Evolutionary conservation across 352 stramenopile species (phyloP).

Genomic region (Globisporangium yorkense): DNA sequence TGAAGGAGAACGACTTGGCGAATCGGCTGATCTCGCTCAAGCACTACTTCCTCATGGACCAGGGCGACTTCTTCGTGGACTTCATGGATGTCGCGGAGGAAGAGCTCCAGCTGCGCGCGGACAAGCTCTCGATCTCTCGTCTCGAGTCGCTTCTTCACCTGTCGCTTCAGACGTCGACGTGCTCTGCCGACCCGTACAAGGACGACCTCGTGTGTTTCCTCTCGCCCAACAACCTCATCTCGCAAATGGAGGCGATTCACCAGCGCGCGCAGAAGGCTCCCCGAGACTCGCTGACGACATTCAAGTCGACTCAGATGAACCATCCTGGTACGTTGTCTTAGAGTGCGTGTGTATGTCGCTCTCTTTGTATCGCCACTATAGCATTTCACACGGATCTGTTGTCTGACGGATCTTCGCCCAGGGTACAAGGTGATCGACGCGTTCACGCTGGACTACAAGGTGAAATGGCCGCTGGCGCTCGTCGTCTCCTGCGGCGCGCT

Average conservation of each 20-base stretch:
- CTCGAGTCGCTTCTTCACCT: constrained; percentile 94
- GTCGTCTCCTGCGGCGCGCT: constrained; percentile 92
- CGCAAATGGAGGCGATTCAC: constrained; percentile 92
- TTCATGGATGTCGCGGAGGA: constrained; percentile 96
- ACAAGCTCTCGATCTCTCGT: constrained; percentile 85
- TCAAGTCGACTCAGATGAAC: constrained; percentile 57
- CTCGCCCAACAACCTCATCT: constrained; percentile 84
- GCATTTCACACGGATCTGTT: too few relatives aligned
- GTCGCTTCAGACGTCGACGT: constrained; percentile 91
- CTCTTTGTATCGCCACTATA: not conserved
- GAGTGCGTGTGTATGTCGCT: not conserved
- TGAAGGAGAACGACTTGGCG: constrained; percentile 79
- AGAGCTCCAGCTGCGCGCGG: constrained; percentile 87
- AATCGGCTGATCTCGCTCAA: constrained; percentile 88
- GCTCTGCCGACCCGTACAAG: constrained; percentile 82
- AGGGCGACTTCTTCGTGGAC: constrained; percentile 98
- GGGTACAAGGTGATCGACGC: constrained; percentile 93
- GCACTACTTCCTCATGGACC: constrained; percentile 98
- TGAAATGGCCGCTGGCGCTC: constrained; percentile 97
- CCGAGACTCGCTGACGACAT: constrained; percentile 67
- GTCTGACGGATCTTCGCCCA: not conserved
- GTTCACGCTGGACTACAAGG: constrained; percentile 94
- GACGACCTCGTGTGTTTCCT: constrained; percentile 89
- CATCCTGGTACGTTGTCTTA: constrained; percentile 25
- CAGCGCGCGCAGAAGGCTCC: constrained; percentile 61